Evolutionary conservation across 1,139 yeast genomes (phyloP).

Genomic region (Lodderomyces parapsilosis): DNA sequence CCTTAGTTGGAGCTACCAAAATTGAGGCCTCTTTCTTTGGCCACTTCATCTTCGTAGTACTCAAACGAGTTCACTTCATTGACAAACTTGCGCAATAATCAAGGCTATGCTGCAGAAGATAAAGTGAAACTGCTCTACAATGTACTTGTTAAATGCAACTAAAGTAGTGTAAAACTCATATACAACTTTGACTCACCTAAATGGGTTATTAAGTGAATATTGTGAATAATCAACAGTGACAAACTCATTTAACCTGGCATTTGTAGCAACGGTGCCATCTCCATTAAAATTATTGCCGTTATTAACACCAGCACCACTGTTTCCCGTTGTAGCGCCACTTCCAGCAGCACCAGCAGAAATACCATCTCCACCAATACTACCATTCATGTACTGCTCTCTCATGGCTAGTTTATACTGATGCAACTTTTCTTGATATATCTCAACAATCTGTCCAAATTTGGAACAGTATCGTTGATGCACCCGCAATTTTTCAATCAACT

Average conservation of each 20-base stretch:
- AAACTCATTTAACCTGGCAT: constrained; percentile 32
- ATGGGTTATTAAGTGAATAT: constrained; percentile 25
- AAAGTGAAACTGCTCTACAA: no score
- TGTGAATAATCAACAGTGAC: constrained; percentile 50
- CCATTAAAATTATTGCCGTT: background rate
- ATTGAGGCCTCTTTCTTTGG: no score
- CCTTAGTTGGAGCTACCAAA: no score
- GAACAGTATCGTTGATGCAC: constrained; percentile 55
- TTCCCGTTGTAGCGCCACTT: no score
- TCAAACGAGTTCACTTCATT: no score
- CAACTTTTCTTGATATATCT: constrained; percentile 43
- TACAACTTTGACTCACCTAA: background rate
- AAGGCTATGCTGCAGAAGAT: no score
- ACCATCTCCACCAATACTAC: background rate
- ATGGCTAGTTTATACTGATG: background rate
- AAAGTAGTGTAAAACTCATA: no score
- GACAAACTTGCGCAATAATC: no score
- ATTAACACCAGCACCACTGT: background rate
- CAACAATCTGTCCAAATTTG: constrained; percentile 47
- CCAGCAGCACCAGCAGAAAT: background rate
- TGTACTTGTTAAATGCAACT: no score
- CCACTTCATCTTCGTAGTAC: no score
- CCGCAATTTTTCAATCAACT: constrained; percentile 46
- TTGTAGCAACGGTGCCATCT: constrained; percentile 14
- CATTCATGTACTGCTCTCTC: background rate